Evolutionary conservation across 345 rosid species (phyloP).

Genomic region (Populus simonii): DNA sequence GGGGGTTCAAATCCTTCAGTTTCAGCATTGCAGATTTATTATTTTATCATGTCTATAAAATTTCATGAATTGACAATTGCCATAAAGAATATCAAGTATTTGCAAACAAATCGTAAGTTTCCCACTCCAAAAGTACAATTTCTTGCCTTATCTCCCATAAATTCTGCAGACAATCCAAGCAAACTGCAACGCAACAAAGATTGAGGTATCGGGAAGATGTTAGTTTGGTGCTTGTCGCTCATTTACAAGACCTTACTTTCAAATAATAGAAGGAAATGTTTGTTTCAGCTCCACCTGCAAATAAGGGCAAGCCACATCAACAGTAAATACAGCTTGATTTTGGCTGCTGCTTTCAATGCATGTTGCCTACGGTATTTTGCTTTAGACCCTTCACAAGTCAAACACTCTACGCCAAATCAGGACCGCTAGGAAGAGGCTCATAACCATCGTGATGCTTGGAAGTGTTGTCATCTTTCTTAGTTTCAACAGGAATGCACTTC

Average conservation of each 20-base stretch:
- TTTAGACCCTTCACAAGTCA: neutral
- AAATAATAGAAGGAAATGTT: neutral
- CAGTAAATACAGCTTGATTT: neutral
- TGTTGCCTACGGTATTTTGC: neutral
- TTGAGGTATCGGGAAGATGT: neutral
- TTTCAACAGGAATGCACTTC: conserved; percentile 57
- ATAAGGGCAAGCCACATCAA: neutral
- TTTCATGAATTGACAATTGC: neutral
- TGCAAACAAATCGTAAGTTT: neutral
- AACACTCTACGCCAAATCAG: conserved; percentile 36
- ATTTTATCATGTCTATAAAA: neutral
- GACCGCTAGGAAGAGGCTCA: conserved; percentile 60
- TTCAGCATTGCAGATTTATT: neutral
- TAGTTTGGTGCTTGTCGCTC: neutral
- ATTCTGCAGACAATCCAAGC: neutral
- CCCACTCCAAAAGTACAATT: neutral
- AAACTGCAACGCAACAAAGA: neutral
- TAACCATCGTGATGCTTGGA: conserved; percentile 54
- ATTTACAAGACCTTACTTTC: neutral
- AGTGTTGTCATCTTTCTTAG: conserved; percentile 6
- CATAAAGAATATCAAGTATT: neutral
- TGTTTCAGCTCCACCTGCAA: neutral
- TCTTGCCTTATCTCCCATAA: neutral
- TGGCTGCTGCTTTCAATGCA: neutral
- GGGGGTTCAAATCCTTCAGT: neutral